These are phyloP conservation scores for Boletellus ananas DNA, from an alignment of 768 basidiomycete species.

Conservation along the genomic window DNA sequence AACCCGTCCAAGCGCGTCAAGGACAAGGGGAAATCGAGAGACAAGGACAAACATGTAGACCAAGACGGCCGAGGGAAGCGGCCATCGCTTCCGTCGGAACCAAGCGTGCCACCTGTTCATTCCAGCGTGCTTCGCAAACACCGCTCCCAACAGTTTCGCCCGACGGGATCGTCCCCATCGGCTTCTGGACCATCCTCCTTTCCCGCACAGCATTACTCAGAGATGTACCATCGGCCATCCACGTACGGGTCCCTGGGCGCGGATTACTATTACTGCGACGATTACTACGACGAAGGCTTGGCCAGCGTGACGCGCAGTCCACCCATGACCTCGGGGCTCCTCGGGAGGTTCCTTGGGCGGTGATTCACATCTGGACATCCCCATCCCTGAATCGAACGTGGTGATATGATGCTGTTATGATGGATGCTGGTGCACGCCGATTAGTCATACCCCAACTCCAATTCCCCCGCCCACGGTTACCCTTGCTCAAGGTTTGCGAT, in stretches of 20 bases:
- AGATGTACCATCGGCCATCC: constrained; percentile 14
- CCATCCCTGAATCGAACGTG: too few relatives aligned
- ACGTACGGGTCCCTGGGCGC: constrained; percentile 12
- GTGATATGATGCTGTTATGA: too few relatives aligned
- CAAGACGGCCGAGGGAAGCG: background rate
- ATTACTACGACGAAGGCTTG: background rate
- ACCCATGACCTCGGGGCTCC: constrained; percentile 10
- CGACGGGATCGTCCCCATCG: constrained; percentile 21
- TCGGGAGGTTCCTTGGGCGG: constrained; percentile 24
- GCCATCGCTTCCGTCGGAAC: background rate
- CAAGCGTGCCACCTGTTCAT: constrained; percentile 12
- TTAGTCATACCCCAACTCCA: background rate
- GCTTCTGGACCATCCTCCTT: constrained; percentile 31
- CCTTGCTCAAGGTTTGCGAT: background rate
- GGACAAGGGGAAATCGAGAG: constrained; percentile 35
- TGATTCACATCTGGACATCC: background rate
- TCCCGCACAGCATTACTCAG: background rate
- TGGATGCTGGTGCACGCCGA: too few relatives aligned
- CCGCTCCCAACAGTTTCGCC: constrained; percentile 17
- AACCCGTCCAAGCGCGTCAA: constrained; percentile 20
- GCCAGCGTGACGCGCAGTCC: too few relatives aligned
- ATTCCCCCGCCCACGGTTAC: background rate
- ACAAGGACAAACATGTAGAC: constrained; percentile 6
- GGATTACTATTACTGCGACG: constrained; percentile 2
- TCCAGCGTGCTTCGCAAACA: constrained; percentile 7